Evolutionary conservation across 371 early-diverging fungal species (phyloP).

Genomic region (Mycotypha africana): DNA sequence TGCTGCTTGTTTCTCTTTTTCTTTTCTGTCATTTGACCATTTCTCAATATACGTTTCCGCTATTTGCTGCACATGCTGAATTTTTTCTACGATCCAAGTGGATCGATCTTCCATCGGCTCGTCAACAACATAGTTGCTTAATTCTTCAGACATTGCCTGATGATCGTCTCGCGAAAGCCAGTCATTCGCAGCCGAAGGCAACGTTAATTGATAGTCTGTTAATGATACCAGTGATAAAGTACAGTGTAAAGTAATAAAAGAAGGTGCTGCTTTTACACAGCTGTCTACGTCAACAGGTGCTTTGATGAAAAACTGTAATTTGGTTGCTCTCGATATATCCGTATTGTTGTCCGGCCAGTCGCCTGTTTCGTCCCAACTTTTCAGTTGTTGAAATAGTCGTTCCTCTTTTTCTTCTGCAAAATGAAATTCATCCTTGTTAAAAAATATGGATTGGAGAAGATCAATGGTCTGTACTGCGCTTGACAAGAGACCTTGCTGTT

Average conservation of each 20-base stretch:
- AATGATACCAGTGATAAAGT: neutral
- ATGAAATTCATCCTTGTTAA: constrained; percentile 16
- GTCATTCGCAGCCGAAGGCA: constrained; percentile 18
- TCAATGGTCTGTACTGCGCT: constrained; percentile 16
- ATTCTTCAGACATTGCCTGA: constrained; percentile 6
- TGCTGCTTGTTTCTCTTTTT: neutral
- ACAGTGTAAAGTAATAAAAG: neutral
- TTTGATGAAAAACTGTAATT: constrained; percentile 10
- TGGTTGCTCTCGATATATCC: neutral
- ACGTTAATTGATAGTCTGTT: constrained; percentile 6
- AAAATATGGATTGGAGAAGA: constrained; percentile 16
- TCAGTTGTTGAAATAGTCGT: neutral
- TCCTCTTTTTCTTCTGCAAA: constrained; percentile 9
- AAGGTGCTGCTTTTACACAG: too few relatives aligned
- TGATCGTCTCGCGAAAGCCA: constrained; percentile 32
- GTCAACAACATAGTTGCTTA: constrained; percentile 4
- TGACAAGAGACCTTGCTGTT: too few relatives aligned
- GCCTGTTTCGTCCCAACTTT: constrained; percentile 1
- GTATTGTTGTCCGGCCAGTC: neutral
- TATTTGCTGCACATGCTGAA: constrained; percentile 15
- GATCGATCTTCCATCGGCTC: constrained; percentile 14
- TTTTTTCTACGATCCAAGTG: constrained; percentile 20
- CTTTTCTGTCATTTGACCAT: neutral
- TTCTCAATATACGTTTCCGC: constrained; percentile 14
- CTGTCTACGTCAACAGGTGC: constrained; percentile 13